Conservation (phyloP, 2,329 filamentous ascomycete species). For the Aspergillus ruber region DNA sequence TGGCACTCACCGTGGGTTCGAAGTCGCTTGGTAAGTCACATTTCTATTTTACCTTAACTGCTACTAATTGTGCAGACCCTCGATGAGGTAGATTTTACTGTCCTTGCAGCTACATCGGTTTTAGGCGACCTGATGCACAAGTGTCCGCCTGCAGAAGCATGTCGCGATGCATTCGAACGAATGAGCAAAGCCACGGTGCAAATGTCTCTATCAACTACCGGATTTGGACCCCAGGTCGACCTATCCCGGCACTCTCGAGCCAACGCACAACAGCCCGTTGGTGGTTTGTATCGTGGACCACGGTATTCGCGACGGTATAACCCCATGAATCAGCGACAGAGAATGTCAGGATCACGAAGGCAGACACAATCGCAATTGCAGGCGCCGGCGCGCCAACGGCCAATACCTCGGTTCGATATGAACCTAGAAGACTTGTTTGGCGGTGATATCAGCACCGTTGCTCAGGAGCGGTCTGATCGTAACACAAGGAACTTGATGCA, state of each 20-base stretch:
- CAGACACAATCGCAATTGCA: constrained; percentile 27
- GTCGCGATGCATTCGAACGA: constrained; percentile 86
- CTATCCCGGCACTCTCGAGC: constrained; percentile 16
- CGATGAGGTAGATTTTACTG: constrained; percentile 96
- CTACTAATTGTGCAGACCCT: constrained; percentile 51
- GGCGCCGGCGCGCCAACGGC: constrained; percentile 35
- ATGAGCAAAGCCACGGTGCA: constrained; percentile 94
- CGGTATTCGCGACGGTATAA: constrained; percentile 9
- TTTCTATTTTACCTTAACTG: neutral
- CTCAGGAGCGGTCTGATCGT: constrained; percentile 28
- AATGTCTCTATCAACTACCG: constrained; percentile 84
- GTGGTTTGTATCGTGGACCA: constrained; percentile 10
- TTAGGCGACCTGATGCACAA: constrained; percentile 88
- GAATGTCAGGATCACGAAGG: constrained; percentile 19
- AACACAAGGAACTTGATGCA: constrained; percentile 21
- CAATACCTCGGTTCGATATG: constrained; percentile 54
- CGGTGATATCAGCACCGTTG: constrained; percentile 30
- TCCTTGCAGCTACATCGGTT: constrained; percentile 86
- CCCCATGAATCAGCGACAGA: constrained; percentile 15
- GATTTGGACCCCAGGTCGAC: constrained; percentile 56
- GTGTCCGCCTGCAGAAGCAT: constrained; percentile 90
- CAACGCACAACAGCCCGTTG: constrained; percentile 7
- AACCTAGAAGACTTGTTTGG: constrained; percentile 48
- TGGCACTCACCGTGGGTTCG: constrained; percentile 92
- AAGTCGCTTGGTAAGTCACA: constrained; percentile 65